Evolutionary conservation across 2,329 filamentous ascomycete genomes (phyloP).

Genomic region (Fusarium sp.): DNA sequence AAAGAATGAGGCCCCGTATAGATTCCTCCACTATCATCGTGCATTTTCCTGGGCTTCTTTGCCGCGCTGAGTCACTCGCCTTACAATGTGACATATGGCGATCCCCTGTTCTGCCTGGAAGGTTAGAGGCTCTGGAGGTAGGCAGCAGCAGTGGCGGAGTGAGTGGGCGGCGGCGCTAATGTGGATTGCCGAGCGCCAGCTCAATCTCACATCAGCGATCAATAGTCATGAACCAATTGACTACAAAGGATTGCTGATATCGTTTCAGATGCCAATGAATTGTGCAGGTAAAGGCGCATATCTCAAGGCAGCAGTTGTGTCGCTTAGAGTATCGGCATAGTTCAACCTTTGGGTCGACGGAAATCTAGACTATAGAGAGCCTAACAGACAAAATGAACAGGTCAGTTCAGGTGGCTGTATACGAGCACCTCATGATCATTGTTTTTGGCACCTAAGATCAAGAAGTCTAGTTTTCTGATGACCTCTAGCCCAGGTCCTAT

Average conservation of each 20-base stretch:
- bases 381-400: not conserved
- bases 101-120: not conserved
- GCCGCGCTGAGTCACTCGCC: constrained; percentile 33
- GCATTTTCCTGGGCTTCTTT: not conserved
- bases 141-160: constrained; percentile 37
- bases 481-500: too few species aligned
- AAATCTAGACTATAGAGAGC: not conserved
- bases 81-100: not conserved
- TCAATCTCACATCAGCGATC: constrained; percentile 35
- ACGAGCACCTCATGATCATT: not conserved
- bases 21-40: not conserved
- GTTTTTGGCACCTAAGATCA: not conserved
- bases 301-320: constrained; percentile 17
- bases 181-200: constrained; percentile 5
- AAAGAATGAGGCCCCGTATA: not conserved
- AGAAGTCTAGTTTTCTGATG: too few species aligned
- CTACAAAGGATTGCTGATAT: not conserved
- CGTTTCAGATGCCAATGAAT: constrained; percentile 4
- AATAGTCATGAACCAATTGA: not conserved
- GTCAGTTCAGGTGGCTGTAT: not conserved
- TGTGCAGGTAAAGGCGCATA: not conserved
- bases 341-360: not conserved
- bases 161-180: not conserved
- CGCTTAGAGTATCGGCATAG: not conserved
- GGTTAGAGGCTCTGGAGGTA: not conserved